Conservation (phyloP, 805 yeast genomes). For the Isabelozyma pseudorhagii region DNA sequence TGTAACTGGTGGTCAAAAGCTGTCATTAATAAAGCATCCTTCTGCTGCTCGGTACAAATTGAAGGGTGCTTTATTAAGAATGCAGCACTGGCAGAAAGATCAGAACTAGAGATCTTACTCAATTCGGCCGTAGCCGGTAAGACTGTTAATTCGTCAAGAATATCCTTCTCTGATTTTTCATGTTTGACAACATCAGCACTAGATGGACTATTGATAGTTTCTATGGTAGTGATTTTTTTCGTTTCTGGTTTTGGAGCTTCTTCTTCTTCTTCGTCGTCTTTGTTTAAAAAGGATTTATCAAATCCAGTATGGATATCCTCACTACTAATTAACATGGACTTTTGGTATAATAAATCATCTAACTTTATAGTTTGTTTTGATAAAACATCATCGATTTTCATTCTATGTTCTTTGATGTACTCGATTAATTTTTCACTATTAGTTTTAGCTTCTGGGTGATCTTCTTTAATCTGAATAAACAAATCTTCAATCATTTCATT, state of each 20-base stretch:
- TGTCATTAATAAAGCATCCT: slow-evolving; percentile 88
- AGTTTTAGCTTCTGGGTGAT: slow-evolving; percentile 47
- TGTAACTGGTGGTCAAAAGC: slow-evolving; percentile 82
- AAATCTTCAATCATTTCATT: slow-evolving; percentile 93
- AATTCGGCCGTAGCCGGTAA: slow-evolving; percentile 65
- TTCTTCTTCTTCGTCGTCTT: slow-evolving; percentile 31
- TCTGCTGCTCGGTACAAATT: slow-evolving; percentile 78
- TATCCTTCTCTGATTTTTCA: slow-evolving; percentile 17
- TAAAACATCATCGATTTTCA: slow-evolving; percentile 66
- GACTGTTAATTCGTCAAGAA: slow-evolving; percentile 48
- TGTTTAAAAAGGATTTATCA: slow-evolving; percentile 79
- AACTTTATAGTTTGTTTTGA: slow-evolving; percentile 64
- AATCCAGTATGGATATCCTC: slow-evolving; percentile 93
- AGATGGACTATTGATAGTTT: slow-evolving; percentile 14
- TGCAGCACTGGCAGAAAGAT: slow-evolving; percentile 48
- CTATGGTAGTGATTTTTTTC: slow-evolving; percentile 22
- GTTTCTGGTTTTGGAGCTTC: slow-evolving; percentile 13
- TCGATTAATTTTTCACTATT: slow-evolving; percentile 32
- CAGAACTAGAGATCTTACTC: slow-evolving; percentile 50
- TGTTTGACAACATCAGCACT: neutral
- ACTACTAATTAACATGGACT: slow-evolving; percentile 71
- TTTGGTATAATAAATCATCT: slow-evolving; percentile 65
- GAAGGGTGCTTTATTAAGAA: slow-evolving; percentile 57
- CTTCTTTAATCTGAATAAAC: slow-evolving; percentile 69
- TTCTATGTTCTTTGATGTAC: slow-evolving; percentile 56